Evolutionary conservation across 192 early-diverging fungal species (phyloP), one percentile per base, ranked within the genome.

Genomic region (Globomyces pollinis-pini): DNA sequence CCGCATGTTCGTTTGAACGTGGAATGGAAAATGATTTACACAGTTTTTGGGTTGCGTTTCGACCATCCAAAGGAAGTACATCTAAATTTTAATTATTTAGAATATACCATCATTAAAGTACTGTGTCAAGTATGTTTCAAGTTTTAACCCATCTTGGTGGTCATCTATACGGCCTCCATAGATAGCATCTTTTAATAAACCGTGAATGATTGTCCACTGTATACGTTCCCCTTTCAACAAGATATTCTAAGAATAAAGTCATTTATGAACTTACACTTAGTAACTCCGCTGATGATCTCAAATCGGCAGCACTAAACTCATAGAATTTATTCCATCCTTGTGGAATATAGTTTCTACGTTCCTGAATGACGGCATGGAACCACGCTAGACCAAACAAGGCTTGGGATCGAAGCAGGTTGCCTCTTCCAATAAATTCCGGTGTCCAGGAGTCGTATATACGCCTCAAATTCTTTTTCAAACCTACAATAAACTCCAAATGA

Each of bases 281-380:
- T 23, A 82, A 42, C 12, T 77, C 78, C 9, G 80, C 75, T 62
- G 69, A 71, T 0, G 73, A 76, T 18, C 80, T 50, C 50, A 83
- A 57, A 60, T 83, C 81, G 0, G 79, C 76, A 24, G 70, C 64
- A 5, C 76, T 79, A 61, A 77, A 83, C 59, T 83, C 81, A 52
- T 83, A 83, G 36, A 81, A 79, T 55, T 83, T 83, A 41, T 68
- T 76, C 81, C 81, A 83, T 6, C 78, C 81, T 65, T 81, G 78
- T 9, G 81, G 81, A 49, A 83, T 76, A 58, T 76, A 83, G 11
- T 63, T 76, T 16, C 81, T 36, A 2, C 81, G 62, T 53, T 83
- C 81, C 54, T 83, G 81, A 26, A 83, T 61, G 7, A 83, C 69
- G 0, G 79, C 75, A 61, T 83, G 81, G 61, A 77, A 78, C 81